Base-by-base conservation (phyloP, 192 early-diverging fungal genomes). In the Jimgerdemannia lactiflua region DNA sequence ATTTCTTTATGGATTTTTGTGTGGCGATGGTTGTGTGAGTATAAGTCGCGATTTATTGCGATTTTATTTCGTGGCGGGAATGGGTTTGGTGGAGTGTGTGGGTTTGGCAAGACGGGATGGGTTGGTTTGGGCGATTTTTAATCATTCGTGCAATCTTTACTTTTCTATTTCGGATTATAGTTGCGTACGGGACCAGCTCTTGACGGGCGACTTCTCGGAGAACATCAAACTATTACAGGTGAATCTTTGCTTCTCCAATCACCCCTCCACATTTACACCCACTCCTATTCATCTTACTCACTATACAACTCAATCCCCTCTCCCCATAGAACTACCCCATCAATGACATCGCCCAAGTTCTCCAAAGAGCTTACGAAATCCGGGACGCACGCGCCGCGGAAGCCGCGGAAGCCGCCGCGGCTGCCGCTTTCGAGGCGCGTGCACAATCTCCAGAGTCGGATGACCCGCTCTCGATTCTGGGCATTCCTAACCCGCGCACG, bases 1-100 rank as follows among this genome's bases (percentile, higher is more conserved):
- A 90, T 43, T 92, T 95, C 82, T 77, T 95, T 66, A 79, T 92
- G 39, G 92, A 95, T 70, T 92, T 94, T 81, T 85, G 86, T 63
- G 86, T 87, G 6, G 91, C 94, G 2, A 93, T 95, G 89, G 78
- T 94, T 10, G 78, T 91, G 86, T 92, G 82, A 79, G 86, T 78
- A 20, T 73, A 29, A 29, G 29, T 1, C 29, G 29, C 29, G 29
- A 29, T 29, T 29, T 29, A 29, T 29, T 29, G 29, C 29, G 29
- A 29, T 29, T 29, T 29, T 29, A 29, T 29, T 29, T 29, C 29
- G 29, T 29, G 29, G 29, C 29, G 29, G 29, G 29, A 29, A 29
- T 29, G 29, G 0, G 29, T 29, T n/a, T 59, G 1, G 44, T 39
- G 29, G 14, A 41, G 17, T n/a, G 4, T 20, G 8, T 39, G 70